Base-by-base conservation (phyloP, 352 stramenopile species). In the Aphanomyces stellatus region DNA sequence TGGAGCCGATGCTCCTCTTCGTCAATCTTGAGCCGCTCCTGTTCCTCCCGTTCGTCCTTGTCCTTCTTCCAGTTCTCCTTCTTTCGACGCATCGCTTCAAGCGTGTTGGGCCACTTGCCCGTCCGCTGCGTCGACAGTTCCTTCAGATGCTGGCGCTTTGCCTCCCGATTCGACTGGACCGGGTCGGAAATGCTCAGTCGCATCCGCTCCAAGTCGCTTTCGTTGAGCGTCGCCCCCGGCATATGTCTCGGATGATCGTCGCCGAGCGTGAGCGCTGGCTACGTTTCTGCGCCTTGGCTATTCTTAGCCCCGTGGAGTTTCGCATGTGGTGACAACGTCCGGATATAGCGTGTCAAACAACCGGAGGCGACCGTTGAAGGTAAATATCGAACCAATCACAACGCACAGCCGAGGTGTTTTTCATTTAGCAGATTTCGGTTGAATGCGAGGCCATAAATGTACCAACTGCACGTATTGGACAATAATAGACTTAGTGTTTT, bases 1-100 rank as follows among this genome's bases (percentile, higher is more conserved):
- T 95, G 85, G 31, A 96, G 69, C 13, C 76, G 73, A 59, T 76
- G 80, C 69, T 96, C 90, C 43, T 92, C 79, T 24, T 84, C 78
- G 61, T 94, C 84, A 53, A 92, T 81, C 65, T 87, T 81, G 43
- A 77, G 82, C 15, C 90, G 76, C 53, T 74, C 81, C 3, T 75
- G 74, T 66, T 97, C 90, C 31, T 93, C 81, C 33, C 80, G 73
- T 13, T 96, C 87, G 48, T 95, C 83, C 30, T 89, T 88, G 72
- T 97, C 86, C 46, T 90, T 96, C 72, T 94, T 96, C 82, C 85
- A 93, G 4, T 86, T 80, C 61, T 96, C 88, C 56, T 96, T 96
- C 72, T 96, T 95, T 71, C 81, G 76, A 8, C 90, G 82, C 75
- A 85, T 90, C 6, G 91, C 91, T 53, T 96, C 88, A 33, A 97